Percentiles rank a stretch among this genome's conserved stretches.
Conservation (phyloP, 208 protist species). For the Trypanosoma melophagium region DNA sequence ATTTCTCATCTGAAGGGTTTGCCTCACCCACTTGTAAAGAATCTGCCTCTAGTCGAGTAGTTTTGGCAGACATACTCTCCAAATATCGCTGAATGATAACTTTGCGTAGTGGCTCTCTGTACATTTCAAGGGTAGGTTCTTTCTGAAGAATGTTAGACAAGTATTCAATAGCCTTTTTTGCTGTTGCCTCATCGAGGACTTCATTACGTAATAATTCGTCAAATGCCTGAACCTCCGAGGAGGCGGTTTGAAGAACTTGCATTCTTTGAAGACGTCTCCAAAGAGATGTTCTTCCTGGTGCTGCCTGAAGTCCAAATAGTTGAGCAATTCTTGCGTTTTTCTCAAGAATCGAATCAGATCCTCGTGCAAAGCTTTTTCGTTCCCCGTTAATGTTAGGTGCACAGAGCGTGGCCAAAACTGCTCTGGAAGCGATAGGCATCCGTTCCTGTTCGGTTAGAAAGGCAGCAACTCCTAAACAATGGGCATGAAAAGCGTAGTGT, state of each 20-base stretch:
- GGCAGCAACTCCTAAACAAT: conserved; percentile 59
- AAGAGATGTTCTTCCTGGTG: conserved; percentile 37
- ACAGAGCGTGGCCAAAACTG: conserved; percentile 72
- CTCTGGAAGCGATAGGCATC: conserved; percentile 41
- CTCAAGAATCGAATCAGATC: conserved; percentile 31
- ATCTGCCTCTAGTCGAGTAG: conserved; percentile 44
- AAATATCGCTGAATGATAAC: conserved; percentile 67
- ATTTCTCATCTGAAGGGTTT: conserved; percentile 37
- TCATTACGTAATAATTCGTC: conserved; percentile 21
- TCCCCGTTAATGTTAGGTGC: conserved; percentile 43
- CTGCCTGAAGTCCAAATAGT: conserved; percentile 49
- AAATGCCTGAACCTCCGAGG: conserved; percentile 23
- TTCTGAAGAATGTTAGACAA: conserved; percentile 21
- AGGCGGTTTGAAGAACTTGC: conserved; percentile 23
- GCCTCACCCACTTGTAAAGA: conserved; percentile 41
- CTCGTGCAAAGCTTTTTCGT: conserved; percentile 50
- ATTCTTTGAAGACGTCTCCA: conserved; percentile 26
- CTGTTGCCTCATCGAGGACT: conserved; percentile 16
- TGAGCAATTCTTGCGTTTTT: conserved; percentile 51
- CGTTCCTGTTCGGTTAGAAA: conserved; percentile 33
- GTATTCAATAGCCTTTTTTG: conserved; percentile 22
- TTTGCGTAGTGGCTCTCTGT: conserved; percentile 36
- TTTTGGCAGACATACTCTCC: conserved; percentile 42
- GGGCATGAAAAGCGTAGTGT: conserved; percentile 66
- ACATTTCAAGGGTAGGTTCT: conserved; percentile 23